Conservation (phyloP, 176 grass and related monocot species). For the Rhynchospora breviuscula region DNA sequence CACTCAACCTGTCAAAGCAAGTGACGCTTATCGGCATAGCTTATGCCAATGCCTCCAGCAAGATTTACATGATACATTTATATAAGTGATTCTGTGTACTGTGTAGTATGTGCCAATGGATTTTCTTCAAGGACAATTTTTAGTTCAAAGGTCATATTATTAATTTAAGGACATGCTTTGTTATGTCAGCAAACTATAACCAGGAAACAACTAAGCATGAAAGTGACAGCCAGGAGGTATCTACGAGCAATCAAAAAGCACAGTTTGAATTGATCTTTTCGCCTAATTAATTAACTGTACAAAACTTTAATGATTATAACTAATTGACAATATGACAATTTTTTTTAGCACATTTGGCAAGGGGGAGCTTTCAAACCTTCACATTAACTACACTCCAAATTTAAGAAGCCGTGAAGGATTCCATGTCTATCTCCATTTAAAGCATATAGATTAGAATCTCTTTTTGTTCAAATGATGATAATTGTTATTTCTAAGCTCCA, state of each 20-base stretch:
- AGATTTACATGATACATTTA: neutral
- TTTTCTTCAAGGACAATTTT: neutral
- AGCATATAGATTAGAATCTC: neutral
- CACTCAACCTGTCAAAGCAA: neutral
- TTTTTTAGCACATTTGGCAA: neutral
- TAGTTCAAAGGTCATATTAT: neutral
- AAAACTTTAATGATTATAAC: neutral
- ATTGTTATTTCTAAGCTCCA: neutral
- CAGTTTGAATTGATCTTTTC: neutral
- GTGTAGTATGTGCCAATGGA: neutral
- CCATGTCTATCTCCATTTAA: neutral
- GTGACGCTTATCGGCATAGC: neutral
- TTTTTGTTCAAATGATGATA: neutral
- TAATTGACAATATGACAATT: neutral
- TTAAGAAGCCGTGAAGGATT: neutral
- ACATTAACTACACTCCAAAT: neutral
- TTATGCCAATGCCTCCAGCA: neutral
- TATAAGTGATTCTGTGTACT: neutral
- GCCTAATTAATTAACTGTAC: neutral
- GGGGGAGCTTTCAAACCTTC: neutral
- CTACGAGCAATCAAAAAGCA: neutral
- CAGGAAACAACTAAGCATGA: neutral
- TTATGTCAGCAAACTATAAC: neutral
- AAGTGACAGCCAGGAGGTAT: neutral
- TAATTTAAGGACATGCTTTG: neutral